phyloP scores from a whole-genome alignment of 2,329 filamentous ascomycete species.

The Beauveria sp. region DNA sequence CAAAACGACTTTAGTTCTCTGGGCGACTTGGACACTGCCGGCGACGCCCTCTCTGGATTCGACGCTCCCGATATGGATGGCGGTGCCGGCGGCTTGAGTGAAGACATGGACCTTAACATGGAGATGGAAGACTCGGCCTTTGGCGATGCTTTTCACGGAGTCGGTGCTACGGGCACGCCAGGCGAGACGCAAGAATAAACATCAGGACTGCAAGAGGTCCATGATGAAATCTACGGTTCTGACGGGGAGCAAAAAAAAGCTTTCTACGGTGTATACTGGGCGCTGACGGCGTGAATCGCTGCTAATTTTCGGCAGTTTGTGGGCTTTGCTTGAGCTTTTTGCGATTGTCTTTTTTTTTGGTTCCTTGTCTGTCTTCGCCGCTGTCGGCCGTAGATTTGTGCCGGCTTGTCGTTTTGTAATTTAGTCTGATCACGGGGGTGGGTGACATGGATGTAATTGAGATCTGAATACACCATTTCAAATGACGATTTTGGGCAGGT shows the following conservation, averaged over 20 bases:
- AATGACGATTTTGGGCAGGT: neutral
- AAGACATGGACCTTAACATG: slow-evolving; percentile 53
- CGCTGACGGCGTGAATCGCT: slow-evolving; percentile 5
- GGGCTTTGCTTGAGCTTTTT: neutral
- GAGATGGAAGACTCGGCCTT: slow-evolving; percentile 76
- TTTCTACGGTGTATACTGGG: slow-evolving; percentile 2
- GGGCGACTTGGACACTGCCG: slow-evolving; percentile 61
- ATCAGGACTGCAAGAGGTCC: neutral
- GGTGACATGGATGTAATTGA: neutral
- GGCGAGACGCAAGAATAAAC: slow-evolving; percentile 15
- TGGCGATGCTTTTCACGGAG: slow-evolving; percentile 71
- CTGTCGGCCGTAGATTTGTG: neutral
- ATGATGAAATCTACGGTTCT: neutral
- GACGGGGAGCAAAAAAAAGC: neutral
- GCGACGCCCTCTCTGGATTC: slow-evolving; percentile 62
- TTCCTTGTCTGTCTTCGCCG: neutral
- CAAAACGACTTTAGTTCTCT: slow-evolving; percentile 57
- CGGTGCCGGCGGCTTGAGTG: slow-evolving; percentile 39
- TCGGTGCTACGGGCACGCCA: slow-evolving; percentile 25
- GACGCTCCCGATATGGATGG: slow-evolving; percentile 47
- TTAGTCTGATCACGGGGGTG: neutral
- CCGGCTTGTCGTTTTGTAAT: neutral
- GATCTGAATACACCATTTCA: neutral
- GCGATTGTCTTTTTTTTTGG: neutral
- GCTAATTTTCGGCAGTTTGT: slow-evolving; percentile 2